Base-by-base conservation (phyloP, 1,284 basidiomycete genomes). In the Cryptococcus sp. region DNA sequence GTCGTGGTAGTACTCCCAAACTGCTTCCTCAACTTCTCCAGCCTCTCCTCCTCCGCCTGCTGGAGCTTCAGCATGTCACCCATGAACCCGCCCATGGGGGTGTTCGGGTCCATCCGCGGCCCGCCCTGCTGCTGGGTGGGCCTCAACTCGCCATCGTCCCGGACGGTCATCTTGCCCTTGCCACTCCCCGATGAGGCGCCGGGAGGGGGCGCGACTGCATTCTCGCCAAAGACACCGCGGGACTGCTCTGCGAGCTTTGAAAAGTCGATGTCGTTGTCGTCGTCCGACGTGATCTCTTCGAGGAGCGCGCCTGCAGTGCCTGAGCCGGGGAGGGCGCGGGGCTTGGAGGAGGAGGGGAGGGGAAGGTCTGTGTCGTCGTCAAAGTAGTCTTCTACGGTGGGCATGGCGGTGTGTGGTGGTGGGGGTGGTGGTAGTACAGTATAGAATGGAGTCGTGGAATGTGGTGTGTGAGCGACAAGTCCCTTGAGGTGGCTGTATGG, bases 361-460 rank as follows among this genome's bases (percentile, higher is more conserved):
- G 76, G 75, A 42, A 92, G 82, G 72, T 93, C 90, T 16, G 88
- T 89, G 68, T 92, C 89, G 79, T 93, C 90, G 82, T 92, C 89
- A 71, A 91, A 93, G 59, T 74, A 72, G 55, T 78, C 72, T 62
- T 78, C 76, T 58, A 77, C 72, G 16, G 76, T 75, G 4, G 76
- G 74, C 72, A 76, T 77, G 38, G 33, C 69, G 62, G 35, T 5
- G 12, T 39, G 33, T 70, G 62, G 35, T 5, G 12, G 39, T n/a
- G 33, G 15, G 35, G 13, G 51, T 42, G 50, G 39, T 43, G 24
- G n/a, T n/a, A 44, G 52, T 46, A 46, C 21, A 9, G 28, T 33
- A 37, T 33, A 24, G 21, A 21, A 18, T 47, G 33, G 23, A 16
- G 15, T 21, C 24, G 44, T 23, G 20, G 44, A 24, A 28, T 23